Percentiles rank a stretch among this genome's conserved stretches.
Conservation (phyloP, 305 asterid genomes). For the Petunia hybrid region DNA sequence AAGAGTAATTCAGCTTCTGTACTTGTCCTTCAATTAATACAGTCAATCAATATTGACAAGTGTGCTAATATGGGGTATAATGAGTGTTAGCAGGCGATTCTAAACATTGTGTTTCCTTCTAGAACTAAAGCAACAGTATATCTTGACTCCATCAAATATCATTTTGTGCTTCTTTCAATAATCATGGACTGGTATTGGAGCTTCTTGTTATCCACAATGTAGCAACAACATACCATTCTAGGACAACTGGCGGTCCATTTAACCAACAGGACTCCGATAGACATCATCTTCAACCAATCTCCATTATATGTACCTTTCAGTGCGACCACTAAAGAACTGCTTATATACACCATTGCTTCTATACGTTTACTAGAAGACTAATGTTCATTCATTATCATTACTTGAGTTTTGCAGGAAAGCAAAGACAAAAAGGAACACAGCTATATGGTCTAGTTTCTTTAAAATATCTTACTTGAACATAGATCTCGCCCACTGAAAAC, state of each 20-base stretch:
- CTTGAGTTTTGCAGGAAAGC: background rate
- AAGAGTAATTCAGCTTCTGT: background rate
- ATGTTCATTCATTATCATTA: too few relatives aligned
- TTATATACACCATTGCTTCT: background rate
- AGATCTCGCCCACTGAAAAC: constrained; percentile 50
- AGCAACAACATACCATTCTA: background rate
- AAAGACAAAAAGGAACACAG: background rate
- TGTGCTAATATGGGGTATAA: background rate
- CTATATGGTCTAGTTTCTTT: background rate
- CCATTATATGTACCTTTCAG: too few relatives aligned
- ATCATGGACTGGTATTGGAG: background rate
- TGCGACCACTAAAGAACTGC: background rate
- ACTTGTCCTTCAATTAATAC: background rate
- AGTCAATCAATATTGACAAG: background rate
- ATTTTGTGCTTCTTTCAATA: background rate
- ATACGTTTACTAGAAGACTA: background rate
- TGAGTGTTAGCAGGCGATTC: background rate
- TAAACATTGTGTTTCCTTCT: background rate
- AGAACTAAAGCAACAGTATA: background rate
- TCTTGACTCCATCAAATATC: background rate
- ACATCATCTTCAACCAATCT: background rate
- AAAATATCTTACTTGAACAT: constrained; percentile 77
- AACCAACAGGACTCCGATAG: background rate
- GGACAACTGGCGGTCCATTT: background rate
- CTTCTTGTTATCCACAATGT: background rate